These are phyloP conservation scores for Botrytis porri DNA, from an alignment of 2,329 filamentous ascomycete species.

Conservation along the genomic window DNA sequence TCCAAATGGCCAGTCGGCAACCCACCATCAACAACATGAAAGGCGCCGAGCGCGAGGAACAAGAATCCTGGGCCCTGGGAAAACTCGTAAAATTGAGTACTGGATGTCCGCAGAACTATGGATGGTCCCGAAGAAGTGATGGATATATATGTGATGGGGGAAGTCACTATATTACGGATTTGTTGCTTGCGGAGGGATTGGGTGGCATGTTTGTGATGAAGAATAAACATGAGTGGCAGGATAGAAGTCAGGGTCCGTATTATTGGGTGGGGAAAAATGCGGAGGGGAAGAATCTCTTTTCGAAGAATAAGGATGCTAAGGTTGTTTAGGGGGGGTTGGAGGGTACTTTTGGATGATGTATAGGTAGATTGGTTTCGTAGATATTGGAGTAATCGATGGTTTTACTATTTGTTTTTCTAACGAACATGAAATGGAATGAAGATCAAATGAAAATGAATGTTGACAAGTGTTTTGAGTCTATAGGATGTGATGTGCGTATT, in stretches of 20 bases:
- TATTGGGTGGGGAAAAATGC: constrained; percentile 2
- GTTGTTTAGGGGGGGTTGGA: neutral
- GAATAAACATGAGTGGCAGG: constrained; percentile 13
- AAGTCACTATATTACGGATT: constrained; percentile 27
- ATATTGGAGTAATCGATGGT: neutral
- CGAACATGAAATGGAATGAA: neutral
- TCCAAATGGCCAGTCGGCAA: constrained; percentile 27
- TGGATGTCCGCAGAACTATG: constrained; percentile 21
- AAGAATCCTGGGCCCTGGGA: constrained; percentile 27
- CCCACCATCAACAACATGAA: constrained; percentile 16
- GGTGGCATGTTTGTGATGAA: constrained; percentile 23
- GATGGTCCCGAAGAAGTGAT: constrained; percentile 20
- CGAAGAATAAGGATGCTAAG: neutral
- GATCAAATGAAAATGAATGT: neutral
- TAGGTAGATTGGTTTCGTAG: neutral
- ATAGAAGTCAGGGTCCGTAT: constrained; percentile 13
- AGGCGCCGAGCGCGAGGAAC: constrained; percentile 15
- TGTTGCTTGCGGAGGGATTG: constrained; percentile 26
- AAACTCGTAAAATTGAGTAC: constrained; percentile 15
- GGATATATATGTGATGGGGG: constrained; percentile 27
- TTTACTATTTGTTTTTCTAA: neutral
- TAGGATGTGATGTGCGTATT: neutral
- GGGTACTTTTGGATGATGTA: too few species aligned
- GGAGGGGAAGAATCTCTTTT: constrained; percentile 4
- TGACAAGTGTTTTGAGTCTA: neutral